Evolutionary conservation across 169 alveolate genomes (phyloP), one percentile per base, ranked within the genome.

Genomic region (Eimeria zaria): DNA sequence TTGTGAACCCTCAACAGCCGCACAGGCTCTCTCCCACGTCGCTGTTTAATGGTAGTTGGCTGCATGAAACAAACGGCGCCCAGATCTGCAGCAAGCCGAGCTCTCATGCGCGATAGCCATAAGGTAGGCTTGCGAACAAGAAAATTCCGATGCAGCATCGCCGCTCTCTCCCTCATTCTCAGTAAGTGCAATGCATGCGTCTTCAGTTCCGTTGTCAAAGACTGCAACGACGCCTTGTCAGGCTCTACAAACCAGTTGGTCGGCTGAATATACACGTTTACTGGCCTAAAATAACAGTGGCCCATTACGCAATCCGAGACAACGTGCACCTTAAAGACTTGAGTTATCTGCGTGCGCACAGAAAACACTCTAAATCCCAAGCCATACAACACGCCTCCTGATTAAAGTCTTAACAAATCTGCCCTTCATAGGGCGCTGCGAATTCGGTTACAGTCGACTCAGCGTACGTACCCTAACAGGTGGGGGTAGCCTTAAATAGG

Each of bases 1-100:
- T 81, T 81, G 71, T 81, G 71, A 16, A 14, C 30, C 41, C 90
- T 81, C 69, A 81, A 36, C 71, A 81, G n/a, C 41, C 69, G 39
- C 71, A 81, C 71, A n/a, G 58, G 14, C 90, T 27, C 71, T 27
- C 55, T 20, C n/a, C 53, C 90, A 30, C 71, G 67, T 7, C 4
- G 90, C 51, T 36, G 64, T 24, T 51, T 71, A 81, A 24, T 51
- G 44, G 62, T 48, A 11, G 90, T 41, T 53, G 90, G 90, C 33
- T 81, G 90, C 90, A 81, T 81, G 62, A 81, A 81, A 81, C 90
- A 81, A 33, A 81, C 90, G 90, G 90, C 58, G 73, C 90, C 90
- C 12, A 81, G 51, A 22, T 53, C 71, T 48, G 90, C 90, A n/a
- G 48, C 22, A 30, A 81, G 90, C 90, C 69, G 64, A 27, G 73